These are phyloP conservation scores for Hydnomerulius pinastri DNA, from an alignment of 768 basidiomycete species.

Conservation along the genomic window DNA sequence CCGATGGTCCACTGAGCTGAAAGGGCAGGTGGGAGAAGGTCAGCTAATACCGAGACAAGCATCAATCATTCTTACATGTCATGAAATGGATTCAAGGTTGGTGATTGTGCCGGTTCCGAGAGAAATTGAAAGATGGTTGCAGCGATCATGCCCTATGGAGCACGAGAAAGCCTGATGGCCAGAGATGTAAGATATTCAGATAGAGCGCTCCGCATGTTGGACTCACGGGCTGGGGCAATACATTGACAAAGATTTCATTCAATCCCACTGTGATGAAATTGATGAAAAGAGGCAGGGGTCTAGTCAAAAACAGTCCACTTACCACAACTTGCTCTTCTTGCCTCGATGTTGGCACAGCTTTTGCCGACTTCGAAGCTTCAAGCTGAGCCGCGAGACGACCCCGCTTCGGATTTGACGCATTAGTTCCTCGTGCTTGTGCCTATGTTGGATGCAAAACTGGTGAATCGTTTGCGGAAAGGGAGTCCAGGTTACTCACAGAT, in stretches of 20 bases:
- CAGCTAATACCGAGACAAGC: constrained; percentile 34
- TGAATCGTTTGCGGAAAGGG: constrained; percentile 24
- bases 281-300: constrained; percentile 28
- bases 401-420: constrained; percentile 45
- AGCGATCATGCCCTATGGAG: constrained; percentile 33
- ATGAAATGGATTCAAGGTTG: constrained; percentile 23
- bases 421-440: constrained; percentile 46
- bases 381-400: constrained; percentile 46
- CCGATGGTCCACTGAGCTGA: constrained; percentile 21
- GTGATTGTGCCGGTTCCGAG: constrained; percentile 34
- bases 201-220: constrained; percentile 21
- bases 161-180: constrained; percentile 38
- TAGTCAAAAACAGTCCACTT: constrained; percentile 28
- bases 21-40: constrained; percentile 10
- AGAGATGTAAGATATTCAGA: constrained; percentile 23
- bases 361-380: constrained; percentile 39
- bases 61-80: constrained; percentile 27
- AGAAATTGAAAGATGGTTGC: constrained; percentile 28
- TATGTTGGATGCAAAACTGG: constrained; percentile 21
- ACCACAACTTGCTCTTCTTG: constrained; percentile 48
- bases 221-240: constrained; percentile 22
- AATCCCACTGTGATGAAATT: constrained; percentile 44
- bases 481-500: constrained; percentile 43
- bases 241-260: constrained; percentile 26
- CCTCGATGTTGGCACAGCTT: constrained; percentile 38